Conservation (phyloP, 306 rosid genomes). For the Rosa lucieae region DNA sequence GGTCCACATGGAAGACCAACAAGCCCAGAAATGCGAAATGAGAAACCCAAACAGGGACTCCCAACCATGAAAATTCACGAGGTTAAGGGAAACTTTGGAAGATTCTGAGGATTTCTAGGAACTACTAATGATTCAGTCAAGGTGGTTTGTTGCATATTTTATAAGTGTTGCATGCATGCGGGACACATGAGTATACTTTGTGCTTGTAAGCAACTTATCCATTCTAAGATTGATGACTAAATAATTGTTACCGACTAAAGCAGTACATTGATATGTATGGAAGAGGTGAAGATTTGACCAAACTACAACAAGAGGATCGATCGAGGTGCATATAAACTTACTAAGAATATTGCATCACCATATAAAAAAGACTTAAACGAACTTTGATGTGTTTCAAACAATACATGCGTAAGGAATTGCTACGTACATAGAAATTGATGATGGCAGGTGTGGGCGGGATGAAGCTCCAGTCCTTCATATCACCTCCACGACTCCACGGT, state of each 20-base stretch:
- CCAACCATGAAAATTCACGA: neutral
- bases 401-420: neutral
- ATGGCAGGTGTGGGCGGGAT: neutral
- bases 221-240: neutral
- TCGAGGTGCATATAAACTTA: neutral
- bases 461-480: neutral
- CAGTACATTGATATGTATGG: neutral
- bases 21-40: too few species aligned
- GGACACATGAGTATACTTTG: neutral
- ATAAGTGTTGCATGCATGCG: neutral
- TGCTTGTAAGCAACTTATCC: neutral
- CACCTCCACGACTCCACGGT: neutral
- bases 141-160: neutral
- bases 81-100: slow-evolving; percentile 8
- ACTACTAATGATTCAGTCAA: neutral
- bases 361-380: neutral
- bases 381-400: neutral
- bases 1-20: too few species aligned
- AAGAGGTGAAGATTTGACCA: neutral
- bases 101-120: slow-evolving; percentile 11
- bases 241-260: neutral
- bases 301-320: neutral
- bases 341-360: neutral
- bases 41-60: too few species aligned
- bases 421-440: neutral